These are phyloP conservation scores for Erodium trifolium DNA, from an alignment of 441 rosid genomes.

Conservation along the genomic window DNA sequence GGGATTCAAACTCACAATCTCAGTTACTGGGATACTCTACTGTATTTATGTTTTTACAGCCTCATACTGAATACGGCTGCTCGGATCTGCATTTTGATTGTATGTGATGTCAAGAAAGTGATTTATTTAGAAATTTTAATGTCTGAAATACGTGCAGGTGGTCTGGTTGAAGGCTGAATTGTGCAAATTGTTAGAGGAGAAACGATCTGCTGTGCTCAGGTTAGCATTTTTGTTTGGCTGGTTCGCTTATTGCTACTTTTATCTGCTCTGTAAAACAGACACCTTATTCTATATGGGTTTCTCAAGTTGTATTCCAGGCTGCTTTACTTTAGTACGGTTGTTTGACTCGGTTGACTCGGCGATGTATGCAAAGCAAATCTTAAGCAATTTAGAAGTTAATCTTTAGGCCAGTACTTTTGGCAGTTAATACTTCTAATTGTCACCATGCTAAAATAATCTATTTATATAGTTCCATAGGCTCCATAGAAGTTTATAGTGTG, in stretches of 20 bases:
- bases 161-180: conserved; percentile 89
- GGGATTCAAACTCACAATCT: not conserved
- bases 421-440: not conserved
- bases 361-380: not conserved
- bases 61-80: not conserved
- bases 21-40: not conserved
- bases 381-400: not conserved
- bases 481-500: not conserved
- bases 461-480: not conserved
- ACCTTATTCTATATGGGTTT: not conserved
- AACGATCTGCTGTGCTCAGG: conserved; percentile 91
- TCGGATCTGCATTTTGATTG: not conserved
- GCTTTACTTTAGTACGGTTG: not conserved
- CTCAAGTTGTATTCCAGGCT: not conserved
- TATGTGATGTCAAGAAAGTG: not conserved
- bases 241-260: conserved; percentile 10
- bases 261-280: not conserved
- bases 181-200: conserved; percentile 90
- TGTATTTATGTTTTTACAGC: not conserved
- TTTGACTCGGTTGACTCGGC: not conserved
- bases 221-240: conserved; percentile 20
- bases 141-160: conserved; percentile 44
- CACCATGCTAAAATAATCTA: not conserved
- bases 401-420: not conserved
- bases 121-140: not conserved